A percentile compares a stretch with the other conserved stretches of the same genome.
phyloP scores from a whole-genome alignment of 2,329 filamentous ascomycete species.

The Phyllachora maydis region DNA sequence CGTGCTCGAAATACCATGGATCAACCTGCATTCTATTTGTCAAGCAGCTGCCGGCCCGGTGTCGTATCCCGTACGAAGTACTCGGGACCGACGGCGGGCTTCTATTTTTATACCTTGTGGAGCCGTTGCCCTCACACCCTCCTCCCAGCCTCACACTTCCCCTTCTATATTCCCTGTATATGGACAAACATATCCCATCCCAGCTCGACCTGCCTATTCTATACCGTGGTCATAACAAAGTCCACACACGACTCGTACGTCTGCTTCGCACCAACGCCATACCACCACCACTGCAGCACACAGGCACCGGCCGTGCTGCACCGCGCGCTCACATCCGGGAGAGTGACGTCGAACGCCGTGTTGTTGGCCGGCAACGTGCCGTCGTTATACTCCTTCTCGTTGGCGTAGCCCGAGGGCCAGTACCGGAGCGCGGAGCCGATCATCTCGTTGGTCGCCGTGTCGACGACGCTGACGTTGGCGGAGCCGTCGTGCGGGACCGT shows the following conservation, averaged over 20 bases:
- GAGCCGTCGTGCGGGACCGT: conserved; percentile 17
- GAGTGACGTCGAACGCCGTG: conserved; percentile 1
- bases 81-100: no score
- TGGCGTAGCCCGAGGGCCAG: neutral
- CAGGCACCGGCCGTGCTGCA: conserved; percentile 1
- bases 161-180: no score
- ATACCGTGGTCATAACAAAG: conserved; percentile 1
- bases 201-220: no score
- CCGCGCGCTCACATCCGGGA: neutral
- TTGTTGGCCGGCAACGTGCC: conserved; percentile 1
- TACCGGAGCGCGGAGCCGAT: conserved; percentile 15
- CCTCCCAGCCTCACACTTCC: no score
- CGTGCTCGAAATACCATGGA: no score
- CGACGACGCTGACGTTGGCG: conserved; percentile 20
- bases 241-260: conserved; percentile 2
- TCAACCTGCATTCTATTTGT: no score
- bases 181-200: no score
- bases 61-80: no score
- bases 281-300: conserved; percentile 2
- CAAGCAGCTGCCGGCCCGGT: no score
- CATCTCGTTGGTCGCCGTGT: conserved; percentile 17
- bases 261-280: conserved; percentile 1
- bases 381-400: conserved; percentile 1
- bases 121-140: no score
- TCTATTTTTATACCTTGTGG: no score